Evolutionary conservation across 1,284 basidiomycete genomes (phyloP), one percentile per base, ranked within the genome.

Genomic region (Volvariella volvacea): DNA sequence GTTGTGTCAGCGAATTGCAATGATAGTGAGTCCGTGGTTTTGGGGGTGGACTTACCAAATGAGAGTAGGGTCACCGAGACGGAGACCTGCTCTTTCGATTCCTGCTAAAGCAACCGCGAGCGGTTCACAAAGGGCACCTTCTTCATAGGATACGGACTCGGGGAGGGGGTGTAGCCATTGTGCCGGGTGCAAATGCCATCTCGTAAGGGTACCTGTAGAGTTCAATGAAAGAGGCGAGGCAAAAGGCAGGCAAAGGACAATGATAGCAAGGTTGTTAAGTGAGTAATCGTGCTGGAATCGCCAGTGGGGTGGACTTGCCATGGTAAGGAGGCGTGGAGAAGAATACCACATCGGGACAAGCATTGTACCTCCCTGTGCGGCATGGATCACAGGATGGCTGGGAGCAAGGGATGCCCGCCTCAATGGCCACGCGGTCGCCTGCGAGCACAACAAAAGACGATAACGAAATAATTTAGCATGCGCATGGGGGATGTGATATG

Each of bases 281-380:
- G 39, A 2, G 32, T 10, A n/a, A 32, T n/a, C n/a, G 10, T 19
- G n/a, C 32, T 22, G 38, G 2, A 20, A n/a, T n/a, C 20, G 39
- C 17, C 15, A 30, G 21, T 8, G 37, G 14, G 42, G 19, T 28
- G 7, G 38, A 43, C 58, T 43, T 49, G 70, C 78, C 80, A 41
- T 81, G 78, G 56, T 70, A 79, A 10, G 78, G 78, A 17, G 78
- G 78, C 1, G 78, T 83, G 4, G 80, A 82, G 57, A 82, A 81
- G 61, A 81, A 81, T 34, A 81, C 78, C 12, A 81, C 70, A 48
- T 76, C 66, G 17, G 74, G 74, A 44, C 76, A 80, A 32, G 71
- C 79, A 46, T 82, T 82, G 56, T 81, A 81, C 46, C 70, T 65
- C 20, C 80, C 80, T 15, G 67, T 70, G 41, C 76, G 71, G 55